A percentile compares a stretch with the other conserved stretches of the same genome.
These are phyloP conservation scores for Diplodia sapinea DNA, from an alignment of 2,329 filamentous ascomycete species.

Conservation along the genomic window DNA sequence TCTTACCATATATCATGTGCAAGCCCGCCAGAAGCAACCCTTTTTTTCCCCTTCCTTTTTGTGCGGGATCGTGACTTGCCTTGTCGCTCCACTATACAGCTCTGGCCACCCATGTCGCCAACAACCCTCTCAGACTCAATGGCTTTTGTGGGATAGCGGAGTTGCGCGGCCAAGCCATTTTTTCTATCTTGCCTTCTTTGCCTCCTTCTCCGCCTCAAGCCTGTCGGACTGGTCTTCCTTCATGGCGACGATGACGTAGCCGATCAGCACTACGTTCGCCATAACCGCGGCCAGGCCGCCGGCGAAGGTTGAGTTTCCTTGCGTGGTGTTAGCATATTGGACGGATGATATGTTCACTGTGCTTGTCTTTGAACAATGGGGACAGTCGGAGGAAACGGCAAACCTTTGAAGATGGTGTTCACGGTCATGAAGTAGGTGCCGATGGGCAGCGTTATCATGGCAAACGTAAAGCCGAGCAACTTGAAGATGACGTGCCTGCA, in stretches of 20 bases:
- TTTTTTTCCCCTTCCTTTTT: background rate
- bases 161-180: background rate
- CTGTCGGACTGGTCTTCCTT: conserved; percentile 73
- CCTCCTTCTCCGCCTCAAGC: conserved; percentile 53
- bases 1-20: background rate
- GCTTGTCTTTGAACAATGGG: background rate
- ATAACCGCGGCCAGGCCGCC: conserved; percentile 84
- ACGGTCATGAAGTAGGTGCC: conserved; percentile 86
- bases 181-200: conserved; percentile 46
- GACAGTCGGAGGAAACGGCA: background rate
- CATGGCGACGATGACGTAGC: conserved; percentile 92
- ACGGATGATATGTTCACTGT: background rate
- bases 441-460: conserved; percentile 88
- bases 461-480: conserved; percentile 85
- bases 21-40: background rate
- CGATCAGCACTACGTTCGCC: conserved; percentile 87
- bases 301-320: conserved; percentile 87
- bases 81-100: background rate
- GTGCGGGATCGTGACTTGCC: background rate
- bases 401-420: conserved; percentile 72
- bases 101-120: background rate
- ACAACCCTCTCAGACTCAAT: background rate
- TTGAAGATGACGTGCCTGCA: conserved; percentile 77
- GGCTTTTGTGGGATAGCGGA: background rate
- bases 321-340: background rate